A percentile compares a stretch with the other conserved stretches of the same genome.
Evolutionary conservation across 179 eudicot species (phyloP).

Genomic region (Gypsophila paniculata): DNA sequence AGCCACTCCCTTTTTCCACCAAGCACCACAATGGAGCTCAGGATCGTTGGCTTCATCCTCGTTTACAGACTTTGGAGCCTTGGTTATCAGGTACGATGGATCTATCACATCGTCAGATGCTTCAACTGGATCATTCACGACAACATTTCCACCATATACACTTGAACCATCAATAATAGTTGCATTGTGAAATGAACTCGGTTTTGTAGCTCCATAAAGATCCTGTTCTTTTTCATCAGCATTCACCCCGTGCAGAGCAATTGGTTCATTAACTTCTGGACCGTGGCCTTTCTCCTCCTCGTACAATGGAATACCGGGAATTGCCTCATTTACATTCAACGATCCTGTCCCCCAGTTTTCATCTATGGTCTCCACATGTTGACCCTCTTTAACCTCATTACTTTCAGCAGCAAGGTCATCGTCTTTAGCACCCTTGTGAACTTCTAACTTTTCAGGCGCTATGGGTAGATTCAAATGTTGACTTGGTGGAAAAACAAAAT

Average conservation of each 20-base stretch:
- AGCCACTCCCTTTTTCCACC: slow-evolving; percentile 77
- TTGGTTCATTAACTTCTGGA: slow-evolving; percentile 39
- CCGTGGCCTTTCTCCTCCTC: slow-evolving; percentile 43
- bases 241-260: slow-evolving; percentile 33
- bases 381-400: slow-evolving; percentile 28
- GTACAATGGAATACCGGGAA: slow-evolving; percentile 33
- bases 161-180: slow-evolving; percentile 34
- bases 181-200: slow-evolving; percentile 34
- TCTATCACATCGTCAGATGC: slow-evolving; percentile 38
- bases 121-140: slow-evolving; percentile 37
- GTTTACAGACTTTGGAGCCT: slow-evolving; percentile 29
- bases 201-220: slow-evolving; percentile 35
- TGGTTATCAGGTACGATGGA: slow-evolving; percentile 30
- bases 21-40: slow-evolving; percentile 65
- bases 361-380: slow-evolving; percentile 42
- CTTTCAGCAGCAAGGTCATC: slow-evolving; percentile 31
- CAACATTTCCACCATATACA: slow-evolving; percentile 34
- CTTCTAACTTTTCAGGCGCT: slow-evolving; percentile 37
- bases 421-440: slow-evolving; percentile 21
- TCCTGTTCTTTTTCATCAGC: slow-evolving; percentile 43
- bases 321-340: slow-evolving; percentile 44
- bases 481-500: slow-evolving; percentile 53
- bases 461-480: slow-evolving; percentile 61
- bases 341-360: slow-evolving; percentile 41
- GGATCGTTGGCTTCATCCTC: slow-evolving; percentile 46